Evolutionary conservation across 1,139 yeast genomes (phyloP), one percentile per base, ranked within the genome.

Genomic region (Candida albicans): DNA sequence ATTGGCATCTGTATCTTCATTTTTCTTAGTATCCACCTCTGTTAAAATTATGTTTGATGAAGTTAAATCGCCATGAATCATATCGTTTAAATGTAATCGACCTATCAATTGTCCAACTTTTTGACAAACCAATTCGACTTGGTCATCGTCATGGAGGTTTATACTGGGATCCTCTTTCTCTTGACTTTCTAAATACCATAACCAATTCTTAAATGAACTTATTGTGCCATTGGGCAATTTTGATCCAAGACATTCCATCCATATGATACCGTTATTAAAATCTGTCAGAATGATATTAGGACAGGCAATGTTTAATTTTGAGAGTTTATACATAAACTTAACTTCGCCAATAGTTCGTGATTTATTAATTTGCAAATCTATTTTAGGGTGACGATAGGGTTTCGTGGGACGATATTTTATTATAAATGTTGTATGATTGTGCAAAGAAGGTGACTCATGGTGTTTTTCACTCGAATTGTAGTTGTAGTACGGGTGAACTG

Each of bases 51-150:
- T 79, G 58, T 95, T 95, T 0, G 98, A 90, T 24, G 95, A 82
- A 0, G 99, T 95, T 56, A 95, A 72, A 60, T 95, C 99, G 1
- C 99, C 99, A 61, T 95, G 99, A 26, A 90, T 83, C 65, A 88
- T 79, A 51, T 89, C 96, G 49, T 80, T 73, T 51, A 76, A 58
- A 64, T 95, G 99, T 54, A 93, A 67, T 43, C 73, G 62, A 0
- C 87, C 97, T 38, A 95, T 78, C 45, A 82, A 77, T 33, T 59
- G 57, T 0, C 99, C 99, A 2, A 87, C 89, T 14, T 62, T 59
- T 6, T 48, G 49, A 49, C 85, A 64, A 2, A 79, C 67, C 0
- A 50, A 48, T 49, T 73, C 57, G 0, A 81, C 84, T 2, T 64
- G 61, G 0, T 56, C 63, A 30, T 64, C 45, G 52, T 60, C 44